Base-by-base conservation (phyloP, 2,329 filamentous ascomycete species). In the Fusarium globosum region DNA sequence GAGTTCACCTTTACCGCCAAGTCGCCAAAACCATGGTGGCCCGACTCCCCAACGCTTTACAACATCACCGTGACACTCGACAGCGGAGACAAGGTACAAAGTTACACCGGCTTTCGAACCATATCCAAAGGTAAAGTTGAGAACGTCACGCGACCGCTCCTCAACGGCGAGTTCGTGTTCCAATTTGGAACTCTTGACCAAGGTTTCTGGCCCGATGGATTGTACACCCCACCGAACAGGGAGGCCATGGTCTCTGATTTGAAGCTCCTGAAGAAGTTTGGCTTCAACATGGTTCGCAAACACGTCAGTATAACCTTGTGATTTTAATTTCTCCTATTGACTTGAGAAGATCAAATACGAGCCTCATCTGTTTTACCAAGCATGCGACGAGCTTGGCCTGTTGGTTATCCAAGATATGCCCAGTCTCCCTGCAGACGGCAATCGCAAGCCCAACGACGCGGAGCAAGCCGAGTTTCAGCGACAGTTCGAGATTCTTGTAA, bases 381-480 rank as follows among this genome's bases (percentile, higher is more conserved):
- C 91, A 9, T 92, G 90, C 65, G 92, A 94, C 56, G 85, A 89
- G 68, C 80, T 93, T 4, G 92, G 92, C 2, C 79, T 93, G 21
- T 79, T 93, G 33, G 86, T 94, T 11, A 89, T 93, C 52, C 92
- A 93, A 77, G 92, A 94, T 69, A 94, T 94, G 92, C 91, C 91
- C 0, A 87, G 90, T 6, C 81, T 93, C 62, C 71, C 71, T 16
- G 71, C 71, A 11, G 68, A 65, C 6, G 77, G 73, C 26, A 78
- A 76, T 6, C 76, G 79, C 5, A 79, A 76, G 30, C 84, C 87
- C 45, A 80, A 83, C 43, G 80, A 81, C 4, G 82, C 79, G 2
- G 86, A 92, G 69, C 91, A 93, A 77, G 81, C 82, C 11, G 92
- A 94, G 74, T 94, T 93, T 67, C 83, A 87, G 51, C 86, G 91